Conservation (phyloP, 164 flowering plant genomes). For the Echeveria elegans region DNA sequence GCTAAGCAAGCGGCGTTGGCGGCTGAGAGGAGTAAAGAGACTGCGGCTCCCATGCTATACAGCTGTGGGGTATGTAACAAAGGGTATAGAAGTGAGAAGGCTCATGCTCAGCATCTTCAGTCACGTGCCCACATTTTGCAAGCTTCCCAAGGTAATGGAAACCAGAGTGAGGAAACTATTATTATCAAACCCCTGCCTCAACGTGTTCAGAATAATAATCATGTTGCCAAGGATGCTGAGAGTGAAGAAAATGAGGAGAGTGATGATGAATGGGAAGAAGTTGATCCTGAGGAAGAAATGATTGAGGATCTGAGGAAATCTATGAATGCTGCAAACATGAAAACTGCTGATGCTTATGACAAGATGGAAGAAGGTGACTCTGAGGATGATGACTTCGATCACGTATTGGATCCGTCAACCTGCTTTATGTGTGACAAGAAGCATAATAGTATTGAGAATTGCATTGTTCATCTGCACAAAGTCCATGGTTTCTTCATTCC, state of each 20-base stretch:
- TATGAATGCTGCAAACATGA: conserved; percentile 19
- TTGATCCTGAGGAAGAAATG: conserved; percentile 52
- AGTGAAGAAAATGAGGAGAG: conserved; percentile 53
- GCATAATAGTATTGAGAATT: conserved; percentile 55
- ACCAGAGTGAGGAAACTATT: conserved; percentile 11
- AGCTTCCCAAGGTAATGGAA: conserved; percentile 42
- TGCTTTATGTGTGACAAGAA: conserved; percentile 88
- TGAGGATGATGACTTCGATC: conserved; percentile 25
- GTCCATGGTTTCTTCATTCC: conserved; percentile 93
- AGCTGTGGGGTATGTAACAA: conserved; percentile 75
- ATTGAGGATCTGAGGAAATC: conserved; percentile 37
- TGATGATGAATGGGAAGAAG: conserved; percentile 87
- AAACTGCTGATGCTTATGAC: conserved; percentile 35
- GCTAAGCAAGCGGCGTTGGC: conserved; percentile 79
- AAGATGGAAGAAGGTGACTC: conserved; percentile 34
- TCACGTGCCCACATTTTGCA: conserved; percentile 55
- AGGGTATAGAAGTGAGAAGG: conserved; percentile 80
- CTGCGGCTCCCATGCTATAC: conserved; percentile 66
- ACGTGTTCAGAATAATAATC: conserved; percentile 31
- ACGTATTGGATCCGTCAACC: conserved; percentile 54
- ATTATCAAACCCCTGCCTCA: conserved; percentile 59
- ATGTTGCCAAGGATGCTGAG: conserved; percentile 16
- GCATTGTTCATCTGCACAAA: conserved; percentile 96
- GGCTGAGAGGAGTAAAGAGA: conserved; percentile 48
- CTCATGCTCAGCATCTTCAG: conserved; percentile 85